A percentile compares a stretch with the other conserved stretches of the same genome.
These are phyloP conservation scores for Kodamaea leandrae DNA, from an alignment of 805 yeast genomes.

Conservation along the genomic window DNA sequence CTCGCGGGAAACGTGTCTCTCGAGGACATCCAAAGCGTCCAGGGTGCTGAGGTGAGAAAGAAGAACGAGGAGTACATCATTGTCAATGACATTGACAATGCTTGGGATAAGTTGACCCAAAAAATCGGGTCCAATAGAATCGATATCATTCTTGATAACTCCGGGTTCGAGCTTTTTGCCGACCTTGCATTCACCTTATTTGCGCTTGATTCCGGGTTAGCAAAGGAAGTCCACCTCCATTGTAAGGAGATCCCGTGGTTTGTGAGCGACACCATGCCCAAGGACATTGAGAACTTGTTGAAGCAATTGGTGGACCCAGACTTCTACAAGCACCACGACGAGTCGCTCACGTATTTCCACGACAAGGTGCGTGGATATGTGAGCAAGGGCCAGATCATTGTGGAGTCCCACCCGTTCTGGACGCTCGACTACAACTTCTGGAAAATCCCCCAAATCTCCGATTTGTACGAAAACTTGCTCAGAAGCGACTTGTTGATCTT, in stretches of 20 bases:
- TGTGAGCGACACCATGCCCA: slow-evolving; percentile 91
- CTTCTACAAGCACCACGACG: slow-evolving; percentile 46
- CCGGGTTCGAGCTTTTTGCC: slow-evolving; percentile 94
- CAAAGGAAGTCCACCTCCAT: slow-evolving; percentile 67
- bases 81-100: slow-evolving; percentile 66
- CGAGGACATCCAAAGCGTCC: slow-evolving; percentile 87
- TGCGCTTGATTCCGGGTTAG: slow-evolving; percentile 63
- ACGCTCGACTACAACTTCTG: slow-evolving; percentile 75
- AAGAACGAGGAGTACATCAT: slow-evolving; percentile 77
- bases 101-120: slow-evolving; percentile 51
- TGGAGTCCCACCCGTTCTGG: slow-evolving; percentile 75
- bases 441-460: slow-evolving; percentile 64
- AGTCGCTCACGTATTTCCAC: slow-evolving; percentile 22
- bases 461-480: slow-evolving; percentile 57
- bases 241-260: slow-evolving; percentile 95
- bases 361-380: slow-evolving; percentile 21
- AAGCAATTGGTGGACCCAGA: slow-evolving; percentile 50
- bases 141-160: slow-evolving; percentile 85
- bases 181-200: slow-evolving; percentile 63
- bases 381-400: slow-evolving; percentile 19
- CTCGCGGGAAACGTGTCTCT: slow-evolving; percentile 77
- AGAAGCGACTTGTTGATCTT: slow-evolving; percentile 72
- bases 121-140: slow-evolving; percentile 42
- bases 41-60: slow-evolving; percentile 84
- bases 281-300: slow-evolving; percentile 65